Evolutionary conservation across 768 basidiomycete genomes (phyloP), one percentile per base, ranked within the genome.

Genomic region (Hericium coralloides): DNA sequence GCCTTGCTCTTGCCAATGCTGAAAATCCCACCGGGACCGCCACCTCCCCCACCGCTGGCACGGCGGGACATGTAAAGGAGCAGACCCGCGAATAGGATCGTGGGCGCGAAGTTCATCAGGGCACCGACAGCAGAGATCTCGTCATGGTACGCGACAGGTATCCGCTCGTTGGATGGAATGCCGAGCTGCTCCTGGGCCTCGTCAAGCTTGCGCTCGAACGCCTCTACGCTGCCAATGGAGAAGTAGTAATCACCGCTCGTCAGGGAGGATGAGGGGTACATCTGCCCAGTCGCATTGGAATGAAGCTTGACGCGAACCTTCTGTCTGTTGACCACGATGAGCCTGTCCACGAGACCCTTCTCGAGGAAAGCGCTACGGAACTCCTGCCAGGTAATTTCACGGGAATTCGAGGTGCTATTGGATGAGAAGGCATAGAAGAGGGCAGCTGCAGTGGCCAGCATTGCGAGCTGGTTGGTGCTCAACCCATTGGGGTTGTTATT

Each of bases 331-430:
- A 98, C 81, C 58, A 98, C 95, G 54, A 84, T 81, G 57, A 98
- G 84, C 66, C 85, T 93, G 63, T 98, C 94, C 38, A 99, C 95
- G 54, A 98, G 81, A 45, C 93, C 95, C 68, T 95, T 94, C 72
- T 95, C 89, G 49, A 99, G 86, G 77, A 99, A 92, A 10, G 93
- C 92, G 48, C 92, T 95, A 53, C 94, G 85, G 76, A 99, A 99
- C 72, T 98, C 97, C 73, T 98, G 95, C 95, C 97, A 99, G 61
- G 97, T 99, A 63, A 99, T 98, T 73, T 99, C 97, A 58, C 89
- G 83, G 1, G 87, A 82, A 23, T 74, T 72, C 0, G 73, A 69
- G 4, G 79, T 73, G 0, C 74, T 70, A 39, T 74, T 75, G 26
- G 68, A 67, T 12, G 83, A 79, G 57, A 81, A 75, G 14, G 80